Evolutionary conservation across 371 early-diverging fungal species (phyloP).

Genomic region (Mucor velutinosus): DNA sequence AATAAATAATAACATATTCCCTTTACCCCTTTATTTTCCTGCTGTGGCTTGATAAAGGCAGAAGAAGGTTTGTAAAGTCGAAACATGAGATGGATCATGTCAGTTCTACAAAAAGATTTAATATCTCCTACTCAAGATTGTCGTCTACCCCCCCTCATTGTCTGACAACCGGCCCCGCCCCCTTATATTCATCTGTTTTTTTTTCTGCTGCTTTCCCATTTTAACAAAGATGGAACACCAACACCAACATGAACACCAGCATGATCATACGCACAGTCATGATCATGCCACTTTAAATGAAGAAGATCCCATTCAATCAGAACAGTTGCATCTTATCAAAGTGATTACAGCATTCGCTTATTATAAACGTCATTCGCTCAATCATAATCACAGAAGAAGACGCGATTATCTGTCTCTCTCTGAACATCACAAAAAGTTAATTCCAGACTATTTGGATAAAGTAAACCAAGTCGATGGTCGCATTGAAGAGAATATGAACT

Average conservation of each 20-base stretch:
- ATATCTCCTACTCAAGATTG: background rate
- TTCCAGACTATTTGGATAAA: slow-evolving; percentile 56
- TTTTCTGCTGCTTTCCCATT: background rate
- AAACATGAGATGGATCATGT: background rate
- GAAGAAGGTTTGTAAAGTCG: background rate
- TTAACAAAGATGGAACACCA: background rate
- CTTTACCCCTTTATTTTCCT: background rate
- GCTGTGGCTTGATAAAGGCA: background rate
- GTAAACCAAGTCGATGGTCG: slow-evolving; percentile 51
- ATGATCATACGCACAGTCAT: background rate
- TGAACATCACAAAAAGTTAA: slow-evolving; percentile 65
- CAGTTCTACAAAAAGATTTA: background rate
- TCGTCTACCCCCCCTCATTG: background rate
- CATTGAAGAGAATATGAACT: slow-evolving; percentile 46
- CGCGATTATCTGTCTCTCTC: slow-evolving; percentile 67
- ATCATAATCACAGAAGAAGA: slow-evolving; percentile 72
- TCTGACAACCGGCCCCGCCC: background rate
- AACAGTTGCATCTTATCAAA: slow-evolving; percentile 55
- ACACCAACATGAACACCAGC: slow-evolving; percentile 2
- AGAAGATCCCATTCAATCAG: slow-evolving; percentile 23
- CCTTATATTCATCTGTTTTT: background rate
- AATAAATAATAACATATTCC: background rate
- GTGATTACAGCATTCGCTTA: slow-evolving; percentile 72
- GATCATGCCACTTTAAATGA: background rate
- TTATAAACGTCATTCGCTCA: slow-evolving; percentile 70